Percentiles rank a stretch among this genome's conserved stretches.
Evolutionary conservation across 306 rosid genomes (phyloP).

Genomic region (Inga laurina): DNA sequence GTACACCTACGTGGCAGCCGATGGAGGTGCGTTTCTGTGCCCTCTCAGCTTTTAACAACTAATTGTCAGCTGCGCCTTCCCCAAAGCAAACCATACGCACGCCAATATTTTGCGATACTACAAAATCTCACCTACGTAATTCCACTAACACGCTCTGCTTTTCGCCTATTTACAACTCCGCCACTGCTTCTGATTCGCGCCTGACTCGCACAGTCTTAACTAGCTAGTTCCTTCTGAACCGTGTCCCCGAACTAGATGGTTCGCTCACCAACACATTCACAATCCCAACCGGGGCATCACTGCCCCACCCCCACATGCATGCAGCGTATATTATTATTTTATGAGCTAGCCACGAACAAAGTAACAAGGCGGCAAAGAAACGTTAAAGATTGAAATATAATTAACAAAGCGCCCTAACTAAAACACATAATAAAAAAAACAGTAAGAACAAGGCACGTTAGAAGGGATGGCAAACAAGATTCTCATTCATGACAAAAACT

Average conservation of each 20-base stretch:
- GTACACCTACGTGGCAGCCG: slow-evolving; percentile 32
- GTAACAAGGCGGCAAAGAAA: background rate
- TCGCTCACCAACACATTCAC: background rate
- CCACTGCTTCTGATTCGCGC: slow-evolving; percentile 32
- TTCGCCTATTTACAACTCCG: slow-evolving; percentile 25
- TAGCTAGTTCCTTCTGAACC: background rate
- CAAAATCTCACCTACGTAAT: background rate
- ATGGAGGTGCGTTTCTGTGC: slow-evolving; percentile 19
- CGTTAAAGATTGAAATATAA: background rate
- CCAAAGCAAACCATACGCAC: background rate
- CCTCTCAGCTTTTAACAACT: slow-evolving; percentile 42
- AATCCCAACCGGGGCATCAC: background rate
- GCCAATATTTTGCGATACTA: background rate
- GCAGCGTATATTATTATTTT: background rate
- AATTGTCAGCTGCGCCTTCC: slow-evolving; percentile 5
- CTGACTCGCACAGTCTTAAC: background rate
- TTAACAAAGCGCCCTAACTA: background rate
- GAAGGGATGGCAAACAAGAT: background rate
- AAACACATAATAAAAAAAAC: background rate
- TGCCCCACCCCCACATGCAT: background rate
- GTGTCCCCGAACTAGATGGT: background rate
- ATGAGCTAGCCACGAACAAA: background rate
- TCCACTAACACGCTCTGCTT: background rate
- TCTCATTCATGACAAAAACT: background rate
- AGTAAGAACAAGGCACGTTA: background rate